A percentile compares a stretch with the other conserved stretches of the same genome.
These are phyloP conservation scores for Trichophaea hybrida DNA, from an alignment of 2,329 filamentous ascomycete species.

Conservation along the genomic window DNA sequence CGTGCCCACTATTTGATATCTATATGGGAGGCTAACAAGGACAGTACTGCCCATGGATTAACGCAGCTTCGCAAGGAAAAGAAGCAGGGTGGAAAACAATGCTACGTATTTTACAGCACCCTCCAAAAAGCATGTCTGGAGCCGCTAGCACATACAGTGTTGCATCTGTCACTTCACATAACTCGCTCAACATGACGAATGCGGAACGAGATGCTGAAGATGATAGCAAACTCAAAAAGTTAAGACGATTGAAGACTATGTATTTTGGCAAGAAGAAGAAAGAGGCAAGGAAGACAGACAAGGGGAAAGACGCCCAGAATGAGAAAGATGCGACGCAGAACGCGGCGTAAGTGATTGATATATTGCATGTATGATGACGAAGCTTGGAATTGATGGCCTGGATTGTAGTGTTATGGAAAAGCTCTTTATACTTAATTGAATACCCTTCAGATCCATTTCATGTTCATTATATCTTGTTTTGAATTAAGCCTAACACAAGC, in stretches of 20 bases:
- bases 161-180: conserved; percentile 12
- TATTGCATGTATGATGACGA: background rate
- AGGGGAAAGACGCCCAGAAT: conserved; percentile 47
- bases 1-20: background rate
- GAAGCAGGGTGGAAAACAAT: conserved; percentile 37
- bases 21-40: background rate
- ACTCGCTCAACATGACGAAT: conserved; percentile 3
- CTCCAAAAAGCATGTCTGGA: conserved; percentile 18
- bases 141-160: conserved; percentile 19
- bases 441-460: no score
- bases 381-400: no score
- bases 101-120: conserved; percentile 33
- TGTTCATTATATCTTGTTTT: no score
- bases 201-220: conserved; percentile 21
- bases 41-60: conserved; percentile 65
- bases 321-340: background rate
- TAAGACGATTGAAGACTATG: conserved; percentile 26
- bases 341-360: background rate
- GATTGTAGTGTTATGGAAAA: no score
- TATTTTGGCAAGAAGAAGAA: conserved; percentile 29
- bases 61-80: conserved; percentile 42
- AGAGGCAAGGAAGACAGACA: conserved; percentile 47
- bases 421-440: no score
- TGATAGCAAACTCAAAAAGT: conserved; percentile 26
- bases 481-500: no score